Evolutionary conservation across 768 basidiomycete genomes (phyloP), one percentile per base, ranked within the genome.

Genomic region (Melanogaster broomeanus): DNA sequence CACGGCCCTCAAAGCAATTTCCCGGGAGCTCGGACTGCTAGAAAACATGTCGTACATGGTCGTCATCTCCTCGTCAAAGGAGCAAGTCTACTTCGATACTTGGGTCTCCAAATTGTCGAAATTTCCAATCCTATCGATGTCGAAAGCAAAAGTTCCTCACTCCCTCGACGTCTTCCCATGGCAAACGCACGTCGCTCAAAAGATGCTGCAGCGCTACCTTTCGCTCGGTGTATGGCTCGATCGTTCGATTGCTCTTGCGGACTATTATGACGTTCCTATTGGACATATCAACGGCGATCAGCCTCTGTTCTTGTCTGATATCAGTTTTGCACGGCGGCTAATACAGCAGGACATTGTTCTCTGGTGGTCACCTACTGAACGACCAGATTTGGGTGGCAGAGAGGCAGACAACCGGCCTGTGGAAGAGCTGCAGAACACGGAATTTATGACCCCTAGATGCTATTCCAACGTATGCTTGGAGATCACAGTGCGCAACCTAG

Each of bases 381-480:
- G 81, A 18, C 95, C 97, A 3, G 97, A 99, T 71, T 77, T 98
- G 0, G 97, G 97, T 30, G 97, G 97, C 4, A 80, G 87, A 44
- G 94, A 99, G 65, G 84, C 92, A 42, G 96, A 98, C 68, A 80
- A 79, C 47, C 78, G 87, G 41, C 81, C 84, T 1, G 72, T 78
- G 1, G 90, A 92, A 52, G 93, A 95, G 39, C 72, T 92, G 22
- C 83, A 85, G 12, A 87, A 84, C 52, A 90, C 93, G 0, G 93
- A 97, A 55, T 93, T 97, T 69, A 74, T 83, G 43, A 79, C 83
- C 0, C 82, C 92, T 2, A 96, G 97, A 1, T 87, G 87, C 54
- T 98, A 96, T 69, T 82, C 89, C 18, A 97, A 95, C 52, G 96
- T 97, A 18, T 96, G 93, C 54, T 75, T 99, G 34, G 91, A 96